Base-by-base conservation (phyloP, 2,329 filamentous ascomycete species). In the Alternaria rosae region DNA sequence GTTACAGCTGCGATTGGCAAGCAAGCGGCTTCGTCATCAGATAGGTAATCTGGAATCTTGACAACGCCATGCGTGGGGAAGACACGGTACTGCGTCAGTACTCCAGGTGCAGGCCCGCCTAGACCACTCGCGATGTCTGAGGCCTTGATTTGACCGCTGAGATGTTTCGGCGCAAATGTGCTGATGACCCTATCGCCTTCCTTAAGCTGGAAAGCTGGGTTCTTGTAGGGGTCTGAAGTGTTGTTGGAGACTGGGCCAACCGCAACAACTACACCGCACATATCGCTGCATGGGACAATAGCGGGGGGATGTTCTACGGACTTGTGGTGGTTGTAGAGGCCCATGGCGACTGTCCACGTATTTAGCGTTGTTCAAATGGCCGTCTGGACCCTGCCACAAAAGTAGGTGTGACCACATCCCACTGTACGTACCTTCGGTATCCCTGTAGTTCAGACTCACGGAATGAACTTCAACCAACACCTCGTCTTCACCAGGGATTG, bases 221-320 rank as follows among this genome's bases (percentile, higher is more conserved):
- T 77, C 56, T 83, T 81, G 80, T 86, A 87, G 6, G 80, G 79
- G 43, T 75, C 68, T 3, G 78, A 79, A 6, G 80, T 77, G 42
- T 70, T 61, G 3, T 79, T 81, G 17, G 82, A 74, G 3, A 54
- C 50, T 21, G 72, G 72, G 32, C 86, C 85, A 28, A 85, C 69
- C 13, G 82, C 76, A 3, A 86, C 79, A 47, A 92, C 81, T 9
- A 83, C 82, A 45, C 90, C 90, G 78, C 88, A 90, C 84, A 90
- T 91, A 77, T 92, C 90, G 21, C 88, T 90, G 76, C 87, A 89
- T 2, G 89, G 89, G 1, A 92, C 87, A 12, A 91, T 68, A 4
- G 74, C 68, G 70, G 57, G 82, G 61, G 55, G 78, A 55, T 54
- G 76, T 64, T 61, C 79, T 47, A 87, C 79, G 5, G 84, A 82